These are phyloP conservation scores for Cladorrhinum sp. DNA, from an alignment of 2,329 filamentous ascomycete species.

Conservation along the genomic window DNA sequence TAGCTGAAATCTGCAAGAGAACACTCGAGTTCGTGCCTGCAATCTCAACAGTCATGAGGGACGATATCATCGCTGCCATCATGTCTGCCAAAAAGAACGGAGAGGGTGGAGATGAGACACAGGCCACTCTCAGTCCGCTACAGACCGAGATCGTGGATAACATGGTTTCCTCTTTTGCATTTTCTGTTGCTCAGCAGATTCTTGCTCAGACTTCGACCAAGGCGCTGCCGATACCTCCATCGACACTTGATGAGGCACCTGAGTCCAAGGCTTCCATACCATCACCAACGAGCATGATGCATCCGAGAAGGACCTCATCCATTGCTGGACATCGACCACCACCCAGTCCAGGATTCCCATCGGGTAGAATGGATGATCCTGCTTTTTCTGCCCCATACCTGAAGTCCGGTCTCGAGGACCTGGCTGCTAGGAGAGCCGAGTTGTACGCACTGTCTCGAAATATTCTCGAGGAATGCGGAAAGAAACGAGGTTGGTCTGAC, in stretches of 20 bases:
- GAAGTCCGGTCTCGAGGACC: constrained; percentile 70
- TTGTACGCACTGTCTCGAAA: constrained; percentile 77
- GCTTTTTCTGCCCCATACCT: constrained; percentile 47
- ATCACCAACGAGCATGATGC: constrained; percentile 69
- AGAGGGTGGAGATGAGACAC: constrained; percentile 34
- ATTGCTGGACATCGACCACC: constrained; percentile 42
- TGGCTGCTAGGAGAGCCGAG: constrained; percentile 80
- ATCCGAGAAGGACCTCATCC: constrained; percentile 63
- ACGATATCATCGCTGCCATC: constrained; percentile 69
- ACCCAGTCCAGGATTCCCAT: constrained; percentile 53
- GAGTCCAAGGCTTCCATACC: constrained; percentile 63
- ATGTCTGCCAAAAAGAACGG: constrained; percentile 38
- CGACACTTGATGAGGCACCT: constrained; percentile 49
- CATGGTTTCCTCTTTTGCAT: constrained; percentile 74
- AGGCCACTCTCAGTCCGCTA: constrained; percentile 33
- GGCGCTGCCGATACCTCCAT: constrained; percentile 63
- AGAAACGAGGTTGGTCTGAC: constrained; percentile 69
- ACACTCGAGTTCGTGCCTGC: constrained; percentile 81
- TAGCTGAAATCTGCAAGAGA: constrained; percentile 83
- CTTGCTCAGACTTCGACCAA: constrained; percentile 71
- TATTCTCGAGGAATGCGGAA: constrained; percentile 71
- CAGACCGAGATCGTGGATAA: constrained; percentile 63
- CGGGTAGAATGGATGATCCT: constrained; percentile 39
- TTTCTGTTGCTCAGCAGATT: constrained; percentile 72
- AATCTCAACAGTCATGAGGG: constrained; percentile 73